phyloP scores from a whole-genome alignment of 129 eudicot genomes.

The Logfia minima region DNA sequence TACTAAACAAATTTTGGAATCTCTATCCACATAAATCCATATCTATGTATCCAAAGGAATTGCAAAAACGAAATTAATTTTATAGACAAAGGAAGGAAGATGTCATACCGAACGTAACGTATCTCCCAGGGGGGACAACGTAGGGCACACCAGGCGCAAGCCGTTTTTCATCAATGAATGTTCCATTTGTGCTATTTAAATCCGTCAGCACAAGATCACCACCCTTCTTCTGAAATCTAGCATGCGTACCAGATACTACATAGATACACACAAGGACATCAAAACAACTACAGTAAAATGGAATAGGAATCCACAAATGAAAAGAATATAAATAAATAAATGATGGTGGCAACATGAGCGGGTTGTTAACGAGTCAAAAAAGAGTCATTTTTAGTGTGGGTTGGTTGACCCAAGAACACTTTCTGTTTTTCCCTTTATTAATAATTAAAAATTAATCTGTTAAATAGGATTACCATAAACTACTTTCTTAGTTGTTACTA shows the following conservation, averaged over 20 bases:
- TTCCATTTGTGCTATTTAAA: conserved; percentile 92
- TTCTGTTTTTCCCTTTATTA: too few relatives aligned
- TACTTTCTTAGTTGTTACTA: not conserved
- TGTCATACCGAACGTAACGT: conserved; percentile 66
- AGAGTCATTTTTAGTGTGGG: too few relatives aligned
- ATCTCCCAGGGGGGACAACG: conserved; percentile 66
- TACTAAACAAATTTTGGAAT: too few relatives aligned
- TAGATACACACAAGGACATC: not conserved
- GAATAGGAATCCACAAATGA: too few relatives aligned
- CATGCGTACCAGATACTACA: conserved; percentile 79
- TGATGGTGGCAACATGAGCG: not conserved
- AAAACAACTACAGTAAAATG: not conserved
- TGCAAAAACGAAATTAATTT: too few relatives aligned
- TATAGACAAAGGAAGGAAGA: not conserved
- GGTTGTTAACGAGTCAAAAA: not conserved
- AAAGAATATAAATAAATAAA: too few relatives aligned
- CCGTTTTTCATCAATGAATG: conserved; percentile 76
- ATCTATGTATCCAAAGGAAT: too few relatives aligned
- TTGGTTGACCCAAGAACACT: too few relatives aligned
- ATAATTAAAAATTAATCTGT: not conserved
- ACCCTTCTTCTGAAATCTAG: conserved; percentile 63
- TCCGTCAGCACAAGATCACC: conserved; percentile 73
- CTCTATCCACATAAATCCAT: too few relatives aligned
- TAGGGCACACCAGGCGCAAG: conserved; percentile 70
- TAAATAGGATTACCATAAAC: too few relatives aligned